Evolutionary conservation across 139 green algal species (phyloP).

Genomic region (Astrephomene gubernaculifera): DNA sequence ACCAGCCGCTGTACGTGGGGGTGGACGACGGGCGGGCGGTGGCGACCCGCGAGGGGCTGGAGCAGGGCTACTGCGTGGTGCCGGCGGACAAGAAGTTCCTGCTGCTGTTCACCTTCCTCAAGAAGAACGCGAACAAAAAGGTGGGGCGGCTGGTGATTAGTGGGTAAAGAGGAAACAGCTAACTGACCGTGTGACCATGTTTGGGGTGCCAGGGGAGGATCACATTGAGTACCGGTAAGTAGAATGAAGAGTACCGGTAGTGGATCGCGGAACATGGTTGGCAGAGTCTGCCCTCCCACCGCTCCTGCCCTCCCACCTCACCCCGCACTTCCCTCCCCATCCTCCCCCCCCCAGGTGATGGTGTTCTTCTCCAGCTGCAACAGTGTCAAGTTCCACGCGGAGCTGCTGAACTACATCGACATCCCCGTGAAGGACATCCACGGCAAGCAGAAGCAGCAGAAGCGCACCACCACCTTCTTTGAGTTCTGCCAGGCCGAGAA

Average conservation of each 20-base stretch:
- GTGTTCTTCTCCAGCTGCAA: constrained; percentile 98
- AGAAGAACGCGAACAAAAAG: constrained; percentile 99
- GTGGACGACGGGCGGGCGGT: constrained; percentile 87
- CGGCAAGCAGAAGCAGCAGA: constrained; percentile 99
- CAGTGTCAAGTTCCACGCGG: constrained; percentile 95
- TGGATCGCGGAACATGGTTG: too few species aligned
- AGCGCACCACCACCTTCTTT: constrained; percentile 96
- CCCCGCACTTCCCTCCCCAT: background rate
- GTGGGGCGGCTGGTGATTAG: too few species aligned
- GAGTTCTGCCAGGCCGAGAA: constrained; percentile 95
- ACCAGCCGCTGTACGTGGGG: constrained; percentile 95
- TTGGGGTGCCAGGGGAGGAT: too few species aligned
- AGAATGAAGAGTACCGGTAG: background rate
- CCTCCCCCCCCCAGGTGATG: constrained; percentile 86
- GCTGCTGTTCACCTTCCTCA: constrained; percentile 99
- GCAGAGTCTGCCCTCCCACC: too few species aligned
- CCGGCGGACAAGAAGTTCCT: constrained; percentile 93
- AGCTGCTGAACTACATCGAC: constrained; percentile 99
- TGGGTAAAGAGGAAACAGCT: too few species aligned
- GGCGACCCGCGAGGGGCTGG: constrained; percentile 90
- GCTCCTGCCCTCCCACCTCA: background rate
- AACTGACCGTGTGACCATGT: too few species aligned
- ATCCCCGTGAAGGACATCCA: constrained; percentile 97
- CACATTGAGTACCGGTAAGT: too few species aligned
- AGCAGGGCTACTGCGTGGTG: constrained; percentile 98